Evolutionary conservation across 179 eudicot species (phyloP), one percentile per base, ranked within the genome.

Genomic region (Sideroxylon spinosum): DNA sequence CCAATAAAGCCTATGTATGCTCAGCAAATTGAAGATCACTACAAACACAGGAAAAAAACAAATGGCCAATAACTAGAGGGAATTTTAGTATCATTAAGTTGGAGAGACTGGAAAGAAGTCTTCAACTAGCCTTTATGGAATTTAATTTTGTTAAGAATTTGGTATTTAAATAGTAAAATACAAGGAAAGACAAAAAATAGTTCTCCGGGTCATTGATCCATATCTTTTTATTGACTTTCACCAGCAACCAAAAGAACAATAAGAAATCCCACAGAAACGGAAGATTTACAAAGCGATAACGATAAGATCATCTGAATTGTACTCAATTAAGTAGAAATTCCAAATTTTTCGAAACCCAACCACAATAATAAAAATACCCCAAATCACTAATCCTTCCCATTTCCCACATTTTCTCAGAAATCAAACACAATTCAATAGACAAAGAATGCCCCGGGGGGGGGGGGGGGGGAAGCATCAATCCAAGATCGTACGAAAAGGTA

Each of bases 401-500:
- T 65, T 49, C 65, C 79, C 72, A 17, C 61, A 32, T 67, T 55
- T 22, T 32, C 79, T 68, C 56, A 32, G 48, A 22, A 29, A 50
- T 55, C 74, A 77, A 56, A 56, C 55, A 74, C 26, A 10, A 20
- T 11, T 0, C 50, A 52, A 71, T 49, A 16, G 67, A 65, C 13
- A 65, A 57, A 0, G n/a, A 13, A 1, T n/a, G n/a, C n/a, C n/a
- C n/a, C n/a, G n/a, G n/a, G n/a, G n/a, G n/a, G n/a, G n/a, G n/a
- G n/a, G n/a, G n/a, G n/a, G n/a, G 14, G n/a, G 7, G 13, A 6
- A 19, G 68, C 56, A 8, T 17, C 59, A 19, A 68, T 68, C 79
- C 7, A 56, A 53, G 57, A 56, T 20, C 62, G n/a, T 7, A 17
- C 65, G 3, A 22, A 73, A 73, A 0, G 0, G 7, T 14, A 68